Conservation (phyloP, 495 filamentous ascomycete species). For the Beverwykella pulmonaria region DNA sequence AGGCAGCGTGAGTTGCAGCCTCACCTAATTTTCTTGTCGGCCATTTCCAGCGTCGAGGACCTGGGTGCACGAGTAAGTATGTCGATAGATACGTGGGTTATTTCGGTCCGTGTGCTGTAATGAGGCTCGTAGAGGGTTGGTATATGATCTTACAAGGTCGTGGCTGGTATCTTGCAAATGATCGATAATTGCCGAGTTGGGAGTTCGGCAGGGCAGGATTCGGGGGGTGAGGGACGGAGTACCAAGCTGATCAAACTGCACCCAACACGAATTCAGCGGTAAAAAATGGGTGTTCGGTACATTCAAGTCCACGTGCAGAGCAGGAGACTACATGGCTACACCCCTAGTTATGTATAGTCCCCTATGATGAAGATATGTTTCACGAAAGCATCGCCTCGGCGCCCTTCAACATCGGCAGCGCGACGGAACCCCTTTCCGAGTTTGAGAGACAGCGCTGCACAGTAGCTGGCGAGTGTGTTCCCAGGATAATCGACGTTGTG, state of each 20-base stretch:
- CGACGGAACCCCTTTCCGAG: slow-evolving; percentile 13
- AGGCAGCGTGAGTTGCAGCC: background rate
- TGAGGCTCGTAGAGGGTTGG: background rate
- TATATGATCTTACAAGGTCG: slow-evolving; percentile 2
- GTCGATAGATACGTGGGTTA: background rate
- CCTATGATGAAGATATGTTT: background rate
- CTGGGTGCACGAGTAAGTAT: background rate
- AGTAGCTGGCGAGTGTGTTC: background rate
- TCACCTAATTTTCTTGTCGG: background rate
- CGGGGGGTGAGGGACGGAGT: background rate
- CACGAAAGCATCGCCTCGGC: no score
- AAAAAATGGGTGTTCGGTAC: no score
- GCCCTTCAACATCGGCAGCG: background rate
- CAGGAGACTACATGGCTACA: no score
- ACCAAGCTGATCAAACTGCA: background rate
- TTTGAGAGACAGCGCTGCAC: background rate
- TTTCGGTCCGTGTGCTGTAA: background rate
- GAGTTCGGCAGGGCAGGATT: background rate
- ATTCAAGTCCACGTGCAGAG: no score
- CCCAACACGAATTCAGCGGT: background rate
- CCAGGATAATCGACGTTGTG: slow-evolving; percentile 29
- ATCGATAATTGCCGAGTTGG: background rate
- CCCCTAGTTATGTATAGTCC: no score
- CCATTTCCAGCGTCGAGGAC: background rate
- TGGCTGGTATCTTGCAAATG: slow-evolving; percentile 1